Percentiles rank a stretch among this genome's conserved stretches.
phyloP scores from a whole-genome alignment of 2,329 filamentous ascomycete genomes.

The Fusarium zealandicum region DNA sequence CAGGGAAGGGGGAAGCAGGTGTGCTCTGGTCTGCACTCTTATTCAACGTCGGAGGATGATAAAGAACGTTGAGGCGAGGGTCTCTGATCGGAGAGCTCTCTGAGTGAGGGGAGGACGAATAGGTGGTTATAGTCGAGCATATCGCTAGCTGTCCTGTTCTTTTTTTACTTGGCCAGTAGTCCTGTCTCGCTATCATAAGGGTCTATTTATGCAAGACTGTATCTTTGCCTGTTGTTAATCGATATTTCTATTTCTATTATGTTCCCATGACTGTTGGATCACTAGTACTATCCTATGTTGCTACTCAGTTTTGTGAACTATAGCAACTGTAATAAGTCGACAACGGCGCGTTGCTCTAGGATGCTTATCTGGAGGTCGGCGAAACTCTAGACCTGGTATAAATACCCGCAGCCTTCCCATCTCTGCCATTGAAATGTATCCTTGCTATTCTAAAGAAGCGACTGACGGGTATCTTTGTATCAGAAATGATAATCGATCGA shows the following conservation, averaged over 20 bases:
- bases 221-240: constrained; percentile 25
- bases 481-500: no score
- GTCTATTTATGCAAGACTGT: constrained; percentile 28
- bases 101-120: not conserved
- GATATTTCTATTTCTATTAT: constrained; percentile 19
- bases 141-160: constrained; percentile 12
- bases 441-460: no score
- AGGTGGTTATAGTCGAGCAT: constrained; percentile 4
- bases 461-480: no score
- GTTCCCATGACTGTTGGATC: not conserved
- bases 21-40: constrained; percentile 18
- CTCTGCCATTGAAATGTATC: no score
- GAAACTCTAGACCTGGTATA: no score
- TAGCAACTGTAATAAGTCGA: no score
- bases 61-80: not conserved
- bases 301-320: no score
- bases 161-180: constrained; percentile 7
- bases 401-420: no score
- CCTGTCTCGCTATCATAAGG: constrained; percentile 22
- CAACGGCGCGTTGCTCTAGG: no score
- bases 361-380: no score
- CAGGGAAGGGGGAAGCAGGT: constrained; percentile 8
- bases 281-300: no score
- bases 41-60: not conserved
- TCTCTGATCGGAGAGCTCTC: constrained; percentile 1